Conservation (phyloP, 768 basidiomycete species). For the Tricholoma bakamatsutake region DNA sequence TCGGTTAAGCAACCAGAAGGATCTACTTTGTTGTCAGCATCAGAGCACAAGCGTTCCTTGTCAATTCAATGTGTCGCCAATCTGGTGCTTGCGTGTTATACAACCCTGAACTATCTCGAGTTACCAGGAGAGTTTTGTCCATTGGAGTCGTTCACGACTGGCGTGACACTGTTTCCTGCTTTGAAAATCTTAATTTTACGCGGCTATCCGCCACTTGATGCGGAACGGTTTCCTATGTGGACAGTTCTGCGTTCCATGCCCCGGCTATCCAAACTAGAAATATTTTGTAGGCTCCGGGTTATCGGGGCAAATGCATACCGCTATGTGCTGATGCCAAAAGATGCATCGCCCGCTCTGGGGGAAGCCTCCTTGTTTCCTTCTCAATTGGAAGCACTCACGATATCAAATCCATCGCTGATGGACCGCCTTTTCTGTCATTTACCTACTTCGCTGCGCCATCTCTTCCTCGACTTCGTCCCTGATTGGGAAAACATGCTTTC, state of each 20-base stretch:
- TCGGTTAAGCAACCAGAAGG: slow-evolving; percentile 7
- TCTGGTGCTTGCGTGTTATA: slow-evolving; percentile 8
- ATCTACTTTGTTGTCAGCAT: slow-evolving; percentile 7
- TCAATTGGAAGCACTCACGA: slow-evolving; percentile 4
- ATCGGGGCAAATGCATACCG: slow-evolving; percentile 7
- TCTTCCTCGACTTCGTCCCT: slow-evolving; percentile 13
- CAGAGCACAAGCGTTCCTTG: slow-evolving; percentile 4
- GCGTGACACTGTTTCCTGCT: neutral
- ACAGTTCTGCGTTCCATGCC: slow-evolving; percentile 8
- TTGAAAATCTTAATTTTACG: slow-evolving; percentile 10
- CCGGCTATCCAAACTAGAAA: slow-evolving; percentile 5
- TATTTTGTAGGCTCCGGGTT: slow-evolving; percentile 8
- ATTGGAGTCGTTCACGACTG: neutral
- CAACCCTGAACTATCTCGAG: slow-evolving; percentile 9
- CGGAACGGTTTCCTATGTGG: slow-evolving; percentile 6
- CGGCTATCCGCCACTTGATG: slow-evolving; percentile 9
- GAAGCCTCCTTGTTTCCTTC: slow-evolving; percentile 6
- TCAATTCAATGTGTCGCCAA: slow-evolving; percentile 8
- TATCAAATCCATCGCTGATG: slow-evolving; percentile 9
- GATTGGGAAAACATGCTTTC: slow-evolving; percentile 12
- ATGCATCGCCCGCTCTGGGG: neutral
- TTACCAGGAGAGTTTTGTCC: slow-evolving; percentile 11
- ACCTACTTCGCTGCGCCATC: slow-evolving; percentile 4
- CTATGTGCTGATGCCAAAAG: slow-evolving; percentile 7
- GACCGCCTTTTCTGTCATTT: slow-evolving; percentile 9